Evolutionary conservation across 2,329 filamentous ascomycete genomes (phyloP).

Genomic region (Huntiella omanensis): DNA sequence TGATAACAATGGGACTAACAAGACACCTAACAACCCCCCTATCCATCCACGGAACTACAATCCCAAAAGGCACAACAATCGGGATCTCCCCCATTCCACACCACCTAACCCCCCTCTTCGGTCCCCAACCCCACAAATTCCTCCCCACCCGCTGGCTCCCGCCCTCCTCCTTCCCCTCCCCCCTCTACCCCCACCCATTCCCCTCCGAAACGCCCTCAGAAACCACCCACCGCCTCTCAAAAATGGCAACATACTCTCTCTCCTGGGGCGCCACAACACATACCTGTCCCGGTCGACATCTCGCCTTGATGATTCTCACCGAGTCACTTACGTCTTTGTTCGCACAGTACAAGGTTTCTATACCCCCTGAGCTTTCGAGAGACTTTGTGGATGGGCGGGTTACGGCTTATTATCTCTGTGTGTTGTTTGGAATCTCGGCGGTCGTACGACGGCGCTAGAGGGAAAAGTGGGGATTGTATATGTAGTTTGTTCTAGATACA

Average conservation of each 20-base stretch:
- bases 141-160: constrained; percentile 27
- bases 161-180: constrained; percentile 1
- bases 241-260: constrained; percentile 25
- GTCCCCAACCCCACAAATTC: constrained; percentile 22
- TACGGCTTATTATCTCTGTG: constrained; percentile 9
- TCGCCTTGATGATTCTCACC: constrained; percentile 31
- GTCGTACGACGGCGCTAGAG: no score
- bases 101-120: constrained; percentile 29
- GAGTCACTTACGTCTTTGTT: constrained; percentile 26
- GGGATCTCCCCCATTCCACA: constrained; percentile 34
- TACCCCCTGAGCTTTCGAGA: constrained; percentile 17
- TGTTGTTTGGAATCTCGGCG: constrained; percentile 2
- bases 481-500: no score
- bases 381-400: constrained; percentile 1
- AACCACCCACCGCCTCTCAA: constrained; percentile 19
- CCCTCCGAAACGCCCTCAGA: no score
- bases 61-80: constrained; percentile 29
- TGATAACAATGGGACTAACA: constrained; percentile 28
- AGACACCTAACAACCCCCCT: constrained; percentile 27
- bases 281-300: constrained; percentile 29
- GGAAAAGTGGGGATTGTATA: no score
- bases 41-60: constrained; percentile 20
- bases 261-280: constrained; percentile 33
- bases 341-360: constrained; percentile 21
- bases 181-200: background rate